These are phyloP conservation scores for Exophiala aquamarina DNA, from an alignment of 2,329 filamentous ascomycete species.

Conservation along the genomic window DNA sequence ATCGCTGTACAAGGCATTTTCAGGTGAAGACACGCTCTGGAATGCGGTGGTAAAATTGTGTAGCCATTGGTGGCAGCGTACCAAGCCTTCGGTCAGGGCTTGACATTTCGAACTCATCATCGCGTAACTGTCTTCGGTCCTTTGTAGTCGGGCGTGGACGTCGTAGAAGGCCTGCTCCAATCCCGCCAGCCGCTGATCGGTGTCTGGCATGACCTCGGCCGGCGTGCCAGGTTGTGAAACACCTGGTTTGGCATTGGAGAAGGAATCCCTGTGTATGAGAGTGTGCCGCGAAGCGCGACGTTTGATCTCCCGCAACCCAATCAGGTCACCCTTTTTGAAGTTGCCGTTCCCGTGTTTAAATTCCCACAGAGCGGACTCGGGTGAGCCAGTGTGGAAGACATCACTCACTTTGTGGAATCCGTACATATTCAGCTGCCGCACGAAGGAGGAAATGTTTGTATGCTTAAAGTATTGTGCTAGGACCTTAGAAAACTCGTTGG, in stretches of 20 bases:
- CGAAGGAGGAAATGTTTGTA: constrained; percentile 98
- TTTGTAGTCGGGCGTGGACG: constrained; percentile 70
- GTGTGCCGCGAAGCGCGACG: constrained; percentile 89
- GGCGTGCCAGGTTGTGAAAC: constrained; percentile 81
- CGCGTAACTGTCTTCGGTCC: constrained; percentile 80
- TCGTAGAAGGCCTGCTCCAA: constrained; percentile 85
- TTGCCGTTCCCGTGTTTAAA: constrained; percentile 98
- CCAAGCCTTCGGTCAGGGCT: constrained; percentile 75
- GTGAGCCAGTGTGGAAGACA: constrained; percentile 92
- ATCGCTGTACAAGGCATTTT: constrained; percentile 77
- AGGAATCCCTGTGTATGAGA: constrained; percentile 87
- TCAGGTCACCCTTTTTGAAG: constrained; percentile 91
- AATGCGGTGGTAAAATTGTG: constrained; percentile 32
- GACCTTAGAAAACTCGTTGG: constrained; percentile 96
- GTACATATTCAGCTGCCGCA: constrained; percentile 98
- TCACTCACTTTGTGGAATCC: constrained; percentile 99
- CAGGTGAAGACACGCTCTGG: constrained; percentile 63
- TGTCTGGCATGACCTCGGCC: constrained; percentile 77
- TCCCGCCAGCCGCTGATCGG: constrained; percentile 70
- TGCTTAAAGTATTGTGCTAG: constrained; percentile 99
- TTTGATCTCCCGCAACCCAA: constrained; percentile 92
- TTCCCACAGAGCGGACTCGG: constrained; percentile 94
- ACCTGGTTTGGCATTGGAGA: constrained; percentile 72
- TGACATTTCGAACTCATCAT: constrained; percentile 80
- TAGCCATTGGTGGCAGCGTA: constrained; percentile 65